These are phyloP conservation scores for Aspergillus funiculosus DNA, from an alignment of 495 filamentous ascomycete genomes.

Conservation along the genomic window DNA sequence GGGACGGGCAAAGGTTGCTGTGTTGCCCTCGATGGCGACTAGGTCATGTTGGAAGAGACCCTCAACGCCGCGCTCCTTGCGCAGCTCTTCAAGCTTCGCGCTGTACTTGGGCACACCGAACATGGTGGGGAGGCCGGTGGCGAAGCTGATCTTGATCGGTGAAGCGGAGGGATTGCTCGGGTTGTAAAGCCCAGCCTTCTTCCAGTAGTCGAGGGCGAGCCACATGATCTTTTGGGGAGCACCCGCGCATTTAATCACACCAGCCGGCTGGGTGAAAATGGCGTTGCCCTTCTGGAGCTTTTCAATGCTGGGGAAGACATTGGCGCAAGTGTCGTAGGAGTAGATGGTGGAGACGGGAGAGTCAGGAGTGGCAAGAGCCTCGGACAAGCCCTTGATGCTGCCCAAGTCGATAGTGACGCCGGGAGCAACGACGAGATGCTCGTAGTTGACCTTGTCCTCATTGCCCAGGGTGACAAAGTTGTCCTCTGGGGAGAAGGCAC, in stretches of 20 bases:
- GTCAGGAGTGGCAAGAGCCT: slow-evolving; percentile 51
- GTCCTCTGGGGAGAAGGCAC: slow-evolving; percentile 50
- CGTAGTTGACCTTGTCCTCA: slow-evolving; percentile 55
- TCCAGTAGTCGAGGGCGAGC: slow-evolving; percentile 64
- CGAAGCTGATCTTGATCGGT: slow-evolving; percentile 56
- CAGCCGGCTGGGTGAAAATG: slow-evolving; percentile 64
- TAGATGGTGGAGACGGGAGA: slow-evolving; percentile 61
- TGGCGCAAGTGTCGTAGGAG: slow-evolving; percentile 54
- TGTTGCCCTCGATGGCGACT: slow-evolving; percentile 53
- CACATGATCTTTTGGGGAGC: slow-evolving; percentile 69
- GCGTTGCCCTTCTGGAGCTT: slow-evolving; percentile 52
- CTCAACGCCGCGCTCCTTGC: slow-evolving; percentile 58
- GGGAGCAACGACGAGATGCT: slow-evolving; percentile 60
- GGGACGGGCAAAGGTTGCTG: slow-evolving; percentile 46
- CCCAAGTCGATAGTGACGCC: slow-evolving; percentile 54
- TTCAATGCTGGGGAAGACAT: slow-evolving; percentile 51
- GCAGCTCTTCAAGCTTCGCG: slow-evolving; percentile 53
- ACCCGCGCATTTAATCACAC: slow-evolving; percentile 63
- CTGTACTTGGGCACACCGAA: slow-evolving; percentile 67
- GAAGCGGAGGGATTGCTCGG: slow-evolving; percentile 34
- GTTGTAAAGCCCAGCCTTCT: slow-evolving; percentile 53
- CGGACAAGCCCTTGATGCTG: slow-evolving; percentile 53
- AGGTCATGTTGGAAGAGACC: slow-evolving; percentile 64
- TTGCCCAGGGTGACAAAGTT: slow-evolving; percentile 54
- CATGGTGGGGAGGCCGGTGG: slow-evolving; percentile 57